These are phyloP conservation scores for Naganishia antarctica DNA, from an alignment of 768 basidiomycete species.

Conservation along the genomic window DNA sequence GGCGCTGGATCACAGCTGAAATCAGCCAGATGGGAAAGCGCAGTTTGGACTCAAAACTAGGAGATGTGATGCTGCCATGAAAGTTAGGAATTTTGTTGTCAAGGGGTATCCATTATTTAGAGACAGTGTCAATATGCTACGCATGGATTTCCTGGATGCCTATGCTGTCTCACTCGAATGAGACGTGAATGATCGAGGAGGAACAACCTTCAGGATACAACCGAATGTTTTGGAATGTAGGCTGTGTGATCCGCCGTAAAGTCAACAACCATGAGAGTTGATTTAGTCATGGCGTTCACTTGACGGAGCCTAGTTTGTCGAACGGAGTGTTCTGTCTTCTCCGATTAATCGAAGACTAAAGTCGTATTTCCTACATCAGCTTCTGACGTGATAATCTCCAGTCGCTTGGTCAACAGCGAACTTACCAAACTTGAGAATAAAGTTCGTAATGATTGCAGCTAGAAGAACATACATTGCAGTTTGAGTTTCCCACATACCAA, in stretches of 20 bases:
- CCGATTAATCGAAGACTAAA: conserved; percentile 12
- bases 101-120: no score
- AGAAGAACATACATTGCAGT: background rate
- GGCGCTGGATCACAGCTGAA: background rate
- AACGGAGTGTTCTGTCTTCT: background rate
- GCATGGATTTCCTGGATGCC: background rate
- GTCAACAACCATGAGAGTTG: no score
- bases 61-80: background rate
- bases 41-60: background rate
- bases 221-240: no score
- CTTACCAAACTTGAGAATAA: conserved; percentile 45
- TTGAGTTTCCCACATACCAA: background rate
- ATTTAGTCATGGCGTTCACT: no score
- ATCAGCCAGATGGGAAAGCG: conserved; percentile 2
- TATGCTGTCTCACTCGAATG: background rate
- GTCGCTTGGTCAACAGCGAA: background rate
- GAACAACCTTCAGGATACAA: no score
- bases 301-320: no score
- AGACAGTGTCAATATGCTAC: no score
- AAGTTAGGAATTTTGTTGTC: no score
- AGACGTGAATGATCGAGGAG: no score
- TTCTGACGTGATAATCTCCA: background rate
- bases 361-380: background rate
- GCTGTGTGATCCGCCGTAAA: no score
- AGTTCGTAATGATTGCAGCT: conserved; percentile 46